Conservation (phyloP, 495 filamentous ascomycete species). For the Parmelia sp. region DNA sequence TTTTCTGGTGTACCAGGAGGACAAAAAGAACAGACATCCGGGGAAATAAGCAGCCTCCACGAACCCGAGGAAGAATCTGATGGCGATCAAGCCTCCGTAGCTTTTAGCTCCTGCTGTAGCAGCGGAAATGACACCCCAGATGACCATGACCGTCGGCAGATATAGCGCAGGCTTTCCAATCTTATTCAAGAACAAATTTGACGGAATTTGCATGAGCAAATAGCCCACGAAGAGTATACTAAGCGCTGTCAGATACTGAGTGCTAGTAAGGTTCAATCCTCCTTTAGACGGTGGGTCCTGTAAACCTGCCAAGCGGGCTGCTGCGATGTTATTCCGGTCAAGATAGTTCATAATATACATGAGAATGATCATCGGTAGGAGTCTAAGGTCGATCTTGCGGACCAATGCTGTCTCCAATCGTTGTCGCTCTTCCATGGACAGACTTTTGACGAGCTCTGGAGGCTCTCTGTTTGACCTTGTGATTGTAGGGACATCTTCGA, state of each 20-base stretch:
- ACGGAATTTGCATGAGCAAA: constrained; percentile 44
- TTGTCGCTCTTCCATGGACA: constrained; percentile 45
- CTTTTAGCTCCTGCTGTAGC: constrained; percentile 52
- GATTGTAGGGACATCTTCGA: not conserved
- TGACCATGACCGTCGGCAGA: constrained; percentile 56
- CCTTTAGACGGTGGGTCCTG: constrained; percentile 29
- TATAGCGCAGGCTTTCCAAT: constrained; percentile 55
- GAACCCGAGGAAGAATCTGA: constrained; percentile 68
- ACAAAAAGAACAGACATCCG: constrained; percentile 45
- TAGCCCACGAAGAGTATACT: constrained; percentile 71
- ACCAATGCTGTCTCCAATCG: constrained; percentile 45
- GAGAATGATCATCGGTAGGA: constrained; percentile 58
- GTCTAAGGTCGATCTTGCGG: constrained; percentile 57
- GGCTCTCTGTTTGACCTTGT: constrained; percentile 30
- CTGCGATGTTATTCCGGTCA: constrained; percentile 59
- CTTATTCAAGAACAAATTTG: constrained; percentile 44
- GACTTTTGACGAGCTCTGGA: constrained; percentile 45
- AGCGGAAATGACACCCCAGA: constrained; percentile 69
- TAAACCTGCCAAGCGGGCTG: constrained; percentile 48
- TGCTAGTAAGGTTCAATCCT: constrained; percentile 42
- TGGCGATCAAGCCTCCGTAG: constrained; percentile 55
- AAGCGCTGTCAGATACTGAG: constrained; percentile 54
- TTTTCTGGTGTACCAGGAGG: constrained; percentile 47
- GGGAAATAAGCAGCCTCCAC: constrained; percentile 49
- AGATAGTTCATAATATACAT: constrained; percentile 83